Percentiles rank a stretch among this genome's conserved stretches.
phyloP scores from a whole-genome alignment of 805 yeast genomes.

The Torulaspora maleeae region DNA sequence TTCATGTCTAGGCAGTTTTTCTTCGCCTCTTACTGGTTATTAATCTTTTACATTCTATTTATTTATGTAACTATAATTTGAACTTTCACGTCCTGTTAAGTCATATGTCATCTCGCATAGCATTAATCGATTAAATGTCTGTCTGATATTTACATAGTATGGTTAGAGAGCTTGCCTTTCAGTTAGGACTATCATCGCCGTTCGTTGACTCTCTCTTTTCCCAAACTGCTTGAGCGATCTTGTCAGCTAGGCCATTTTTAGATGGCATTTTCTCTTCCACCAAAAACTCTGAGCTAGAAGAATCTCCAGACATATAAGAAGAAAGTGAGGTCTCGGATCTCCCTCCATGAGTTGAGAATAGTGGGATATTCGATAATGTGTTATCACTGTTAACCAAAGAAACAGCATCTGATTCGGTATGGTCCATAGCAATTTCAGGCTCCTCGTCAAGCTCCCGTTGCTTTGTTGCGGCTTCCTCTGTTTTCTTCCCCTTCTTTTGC shows the following conservation, averaged over 20 bases:
- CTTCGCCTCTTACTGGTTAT: not conserved
- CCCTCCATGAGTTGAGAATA: slow-evolving; percentile 37
- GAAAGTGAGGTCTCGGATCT: slow-evolving; percentile 31
- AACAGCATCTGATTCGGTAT: slow-evolving; percentile 47
- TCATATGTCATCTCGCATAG: not conserved
- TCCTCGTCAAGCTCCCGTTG: slow-evolving; percentile 7
- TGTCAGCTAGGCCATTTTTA: slow-evolving; percentile 16
- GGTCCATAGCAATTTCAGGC: slow-evolving; percentile 26
- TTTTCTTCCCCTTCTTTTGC: slow-evolving; percentile 22
- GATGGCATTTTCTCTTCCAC: slow-evolving; percentile 11
- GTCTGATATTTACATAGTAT: slow-evolving; percentile 1
- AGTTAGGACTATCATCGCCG: not conserved
- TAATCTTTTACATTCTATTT: slow-evolving; percentile 3
- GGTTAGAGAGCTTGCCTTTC: not conserved
- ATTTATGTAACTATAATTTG: slow-evolving; percentile 2
- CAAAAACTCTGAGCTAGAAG: slow-evolving; percentile 27
- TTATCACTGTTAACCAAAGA: slow-evolving; percentile 36
- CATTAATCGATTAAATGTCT: not conserved
- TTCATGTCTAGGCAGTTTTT: not conserved
- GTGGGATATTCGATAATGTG: slow-evolving; percentile 38
- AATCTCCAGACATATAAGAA: slow-evolving; percentile 19
- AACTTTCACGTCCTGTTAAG: not conserved
- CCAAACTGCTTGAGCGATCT: slow-evolving; percentile 29
- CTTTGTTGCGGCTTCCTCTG: slow-evolving; percentile 11
- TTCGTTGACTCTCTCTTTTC: slow-evolving; percentile 19